Base-by-base conservation (phyloP, 805 yeast species). In the Candida koratica region DNA sequence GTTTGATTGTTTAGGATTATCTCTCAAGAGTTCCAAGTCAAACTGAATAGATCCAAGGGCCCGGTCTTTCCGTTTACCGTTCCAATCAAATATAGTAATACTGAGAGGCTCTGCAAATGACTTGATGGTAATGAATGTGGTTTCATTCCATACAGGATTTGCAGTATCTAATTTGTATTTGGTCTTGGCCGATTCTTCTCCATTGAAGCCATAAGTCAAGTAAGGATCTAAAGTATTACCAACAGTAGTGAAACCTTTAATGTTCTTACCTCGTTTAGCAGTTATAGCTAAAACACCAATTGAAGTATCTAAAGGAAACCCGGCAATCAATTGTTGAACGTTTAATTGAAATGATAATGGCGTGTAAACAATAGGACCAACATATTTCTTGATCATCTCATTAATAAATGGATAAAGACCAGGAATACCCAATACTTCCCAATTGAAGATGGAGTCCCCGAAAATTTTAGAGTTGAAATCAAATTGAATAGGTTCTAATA, bases 281-380 rank as follows among this genome's bases (percentile, higher is more conserved):
- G 73, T 76, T 28, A 93, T 58, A 28, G 81, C 81, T 44, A 93
- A 62, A 20, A 93, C 84, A 63, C 99, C 99, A 48, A 87, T 71
- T 5, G 97, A 82, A 24, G 90, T 77, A 51, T 81, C 81, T 37
- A 77, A 59, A 29, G 90, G 81, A 41, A 79, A 75, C 52, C 96
- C 96, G 14, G 94, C 82, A 49, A 90, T 60, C 55, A 93, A 66
- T 63, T 88, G 96, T 55, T 94, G 95, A 30, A 93, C 74, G 52
- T 94, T 93, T 55, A 93, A 65, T 66, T 93, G 95, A 70, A 89
- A 84, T 3, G 96, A 87, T 45, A 93, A 80, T 10, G 99, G 99
- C 29, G 84, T 71, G 51, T 86, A 83, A 32, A 90, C 54, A 67
- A 93, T 76, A 19, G 97, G 93, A 7, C 97, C 97, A 36, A 77